Percentiles rank a stretch among this genome's conserved stretches.
Conservation (phyloP, 2,329 filamentous ascomycete genomes). For the Calonectria pseudoreteaudii region DNA sequence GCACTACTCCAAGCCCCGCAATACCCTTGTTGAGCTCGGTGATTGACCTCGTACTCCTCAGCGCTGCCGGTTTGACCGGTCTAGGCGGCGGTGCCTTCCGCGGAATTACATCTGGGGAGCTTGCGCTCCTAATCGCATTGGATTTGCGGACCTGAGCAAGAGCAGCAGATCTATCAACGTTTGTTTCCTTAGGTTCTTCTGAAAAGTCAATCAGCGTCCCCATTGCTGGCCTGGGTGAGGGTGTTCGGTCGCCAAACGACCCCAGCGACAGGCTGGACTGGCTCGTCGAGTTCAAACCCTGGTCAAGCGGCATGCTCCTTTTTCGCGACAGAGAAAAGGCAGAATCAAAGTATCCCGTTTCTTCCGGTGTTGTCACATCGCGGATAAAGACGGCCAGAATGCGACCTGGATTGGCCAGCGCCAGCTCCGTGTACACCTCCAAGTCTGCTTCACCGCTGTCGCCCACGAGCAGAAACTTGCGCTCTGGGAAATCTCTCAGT, state of each 20-base stretch:
- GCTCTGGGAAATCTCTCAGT: conserved; percentile 87
- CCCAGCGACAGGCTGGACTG: conserved; percentile 44
- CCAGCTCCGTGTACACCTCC: conserved; percentile 97
- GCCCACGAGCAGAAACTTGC: conserved; percentile 91
- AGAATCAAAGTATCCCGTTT: conserved; percentile 81
- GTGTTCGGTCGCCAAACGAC: conserved; percentile 35
- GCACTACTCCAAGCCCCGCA: conserved; percentile 16
- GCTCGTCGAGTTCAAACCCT: conserved; percentile 33
- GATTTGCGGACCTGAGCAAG: conserved; percentile 45
- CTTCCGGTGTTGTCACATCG: conserved; percentile 87
- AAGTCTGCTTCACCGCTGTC: conserved; percentile 97
- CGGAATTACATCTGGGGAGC: conserved; percentile 46
- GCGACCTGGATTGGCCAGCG: conserved; percentile 82
- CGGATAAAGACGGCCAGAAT: conserved; percentile 92
- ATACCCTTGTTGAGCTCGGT: conserved; percentile 38
- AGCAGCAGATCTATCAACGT: conserved; percentile 49
- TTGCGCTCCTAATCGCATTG: conserved; percentile 34
- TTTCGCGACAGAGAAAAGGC: conserved; percentile 49
- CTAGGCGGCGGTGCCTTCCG: conserved; percentile 62
- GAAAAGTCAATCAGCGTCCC: conserved; percentile 72
- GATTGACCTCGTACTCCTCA: conserved; percentile 59
- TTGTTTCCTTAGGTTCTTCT: conserved; percentile 59
- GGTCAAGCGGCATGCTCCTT: conserved; percentile 43
- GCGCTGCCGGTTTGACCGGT: conserved; percentile 67
- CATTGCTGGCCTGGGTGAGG: conserved; percentile 56